These are phyloP conservation scores for Lachnellula suecica DNA, from an alignment of 2,329 filamentous ascomycete species.

Conservation along the genomic window DNA sequence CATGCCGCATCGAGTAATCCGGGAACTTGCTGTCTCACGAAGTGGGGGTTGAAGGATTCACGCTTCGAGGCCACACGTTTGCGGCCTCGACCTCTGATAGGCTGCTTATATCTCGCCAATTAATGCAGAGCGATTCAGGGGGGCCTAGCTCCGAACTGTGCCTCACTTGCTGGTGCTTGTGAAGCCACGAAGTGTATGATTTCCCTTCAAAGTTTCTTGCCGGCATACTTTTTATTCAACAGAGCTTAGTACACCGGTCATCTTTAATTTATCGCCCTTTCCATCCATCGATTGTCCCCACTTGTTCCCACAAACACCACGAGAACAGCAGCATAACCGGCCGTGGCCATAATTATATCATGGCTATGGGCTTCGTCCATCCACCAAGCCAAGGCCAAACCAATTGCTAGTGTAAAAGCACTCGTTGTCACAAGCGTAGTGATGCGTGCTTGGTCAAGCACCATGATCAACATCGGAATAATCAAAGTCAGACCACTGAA, in stretches of 20 bases:
- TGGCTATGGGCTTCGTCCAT: background rate
- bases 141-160: background rate
- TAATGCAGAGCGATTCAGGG: background rate
- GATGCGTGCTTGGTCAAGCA: background rate
- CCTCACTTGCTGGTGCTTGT: no score
- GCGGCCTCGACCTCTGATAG: background rate
- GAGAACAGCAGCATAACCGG: no score
- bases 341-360: background rate
- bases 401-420: constrained; percentile 5
- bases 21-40: background rate
- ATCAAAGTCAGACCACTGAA: background rate
- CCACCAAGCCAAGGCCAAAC: background rate
- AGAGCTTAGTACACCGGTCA: background rate
- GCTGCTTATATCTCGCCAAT: background rate
- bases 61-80: background rate
- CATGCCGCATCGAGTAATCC: background rate
- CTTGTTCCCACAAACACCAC: background rate
- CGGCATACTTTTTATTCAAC: no score
- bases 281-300: no score
- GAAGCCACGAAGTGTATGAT: no score
- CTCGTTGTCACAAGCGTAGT: no score
- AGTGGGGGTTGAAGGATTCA: background rate
- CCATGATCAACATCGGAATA: background rate
- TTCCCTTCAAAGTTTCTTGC: no score
- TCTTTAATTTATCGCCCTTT: no score